Evolutionary conservation across 176 grass and related monocot species (phyloP), one percentile per base, ranked within the genome.

Genomic region (Cenchrus americanus): DNA sequence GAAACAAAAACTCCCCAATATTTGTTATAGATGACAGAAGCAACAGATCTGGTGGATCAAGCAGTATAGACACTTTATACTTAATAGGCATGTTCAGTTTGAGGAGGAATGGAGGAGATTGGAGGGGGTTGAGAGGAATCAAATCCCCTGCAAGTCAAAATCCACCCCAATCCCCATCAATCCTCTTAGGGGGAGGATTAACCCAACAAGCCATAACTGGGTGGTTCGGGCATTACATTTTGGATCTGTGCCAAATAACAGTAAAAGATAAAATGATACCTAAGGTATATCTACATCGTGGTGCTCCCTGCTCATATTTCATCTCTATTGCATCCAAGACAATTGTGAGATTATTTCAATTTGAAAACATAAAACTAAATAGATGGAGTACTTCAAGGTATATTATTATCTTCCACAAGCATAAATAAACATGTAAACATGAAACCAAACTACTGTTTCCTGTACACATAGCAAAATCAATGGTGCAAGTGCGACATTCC

Each of bases 291-390:
- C n/a, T 30, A 9, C 6, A 50, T 51, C 40, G 23, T 62, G 26
- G 7, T 69, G 55, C 17, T 46, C 14, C 34, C 21, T 30, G 26
- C 76, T 75, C 77, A 19, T 59, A 81, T 32, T 14, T 81, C 61
- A 76, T 19, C 62, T 87, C 60, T 34, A 81, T 68, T 51, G 21
- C 30, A 52, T 87, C 30, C n/a, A n/a, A n/a, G n/a, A n/a, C n/a
- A n/a, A n/a, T 17, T 14, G 41, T 21, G 47, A 30, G 49, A 18
- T 37, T 10, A 19, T 52, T 63, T 70, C 15, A 5, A n/a, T n/a
- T 54, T 54, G 0, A 37, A 47, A 79, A 79, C 6, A 78, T 10
- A 52, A 72, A 72, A 73, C 41, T 21, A 12, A 5, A 73, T 1
- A 40, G 51, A 41, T 47, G 21, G 13, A 0, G 46, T 43, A 53